Base-by-base conservation (phyloP, 371 early-diverging fungal species). In the Mycotypha africana region DNA sequence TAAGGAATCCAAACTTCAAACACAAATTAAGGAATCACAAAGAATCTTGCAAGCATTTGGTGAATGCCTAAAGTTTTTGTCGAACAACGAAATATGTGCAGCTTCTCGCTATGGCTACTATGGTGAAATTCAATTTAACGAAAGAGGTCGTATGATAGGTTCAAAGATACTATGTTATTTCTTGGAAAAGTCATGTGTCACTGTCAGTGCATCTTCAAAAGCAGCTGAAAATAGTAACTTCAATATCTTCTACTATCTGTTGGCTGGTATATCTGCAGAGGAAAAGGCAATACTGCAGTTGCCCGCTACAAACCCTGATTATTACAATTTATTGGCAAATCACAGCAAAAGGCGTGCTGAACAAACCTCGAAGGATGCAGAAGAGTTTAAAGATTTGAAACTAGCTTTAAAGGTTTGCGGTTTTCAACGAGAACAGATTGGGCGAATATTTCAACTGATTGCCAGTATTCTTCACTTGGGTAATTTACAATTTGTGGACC, bases 381-480 rank as follows among this genome's bases (percentile, higher is more conserved):
- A 56, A 20, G 76, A 77, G 19, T 86, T 90, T 51, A 65, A 58
- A 14, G 79, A 87, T 19, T 58, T 95, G 16, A 79, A 84, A 32
- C 67, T 74, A 8, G 82, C 88, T 3, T 69, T 97, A 67, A 93
- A 91, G 58, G 47, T 76, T 15, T 53, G 91, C 31, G 95, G 96
- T 1, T 81, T 95, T 39, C 78, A 84, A 39, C 80, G 82, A 41
- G 85, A 88, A 45, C 86, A 84, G 50, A 85, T 89, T 36, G 74
- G 78, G 9, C 87, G 88, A 49, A 81, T 95, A 31, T 88, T 89
- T 43, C 88, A 92, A 47, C 78, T 93, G 25, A 57, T 97, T 38
- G 84, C 94, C 2, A 88, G 92, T 10, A 90, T 97, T 46, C 66
- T 97, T 34, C 88, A 91, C 54, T 76, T 97, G 22, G 94, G 95